phyloP scores from a whole-genome alignment of 306 rosid species.

The Dalbergia cultrata region DNA sequence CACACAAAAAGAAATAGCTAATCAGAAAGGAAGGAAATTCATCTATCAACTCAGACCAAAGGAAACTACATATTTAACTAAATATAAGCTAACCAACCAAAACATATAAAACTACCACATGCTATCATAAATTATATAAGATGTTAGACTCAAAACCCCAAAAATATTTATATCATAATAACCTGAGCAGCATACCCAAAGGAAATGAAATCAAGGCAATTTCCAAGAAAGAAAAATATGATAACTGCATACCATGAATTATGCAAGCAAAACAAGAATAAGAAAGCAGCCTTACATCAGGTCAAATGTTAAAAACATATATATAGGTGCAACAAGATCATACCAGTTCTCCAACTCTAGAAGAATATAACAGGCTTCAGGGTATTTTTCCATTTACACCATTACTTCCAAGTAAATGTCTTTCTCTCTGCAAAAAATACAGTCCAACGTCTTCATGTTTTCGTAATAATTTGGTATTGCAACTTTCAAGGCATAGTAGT shows the following conservation, averaged over 20 bases:
- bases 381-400: constrained; percentile 71
- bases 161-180: constrained; percentile 25
- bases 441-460: no score
- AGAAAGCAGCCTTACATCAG: constrained; percentile 25
- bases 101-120: no score
- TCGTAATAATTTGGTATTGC: no score
- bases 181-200: constrained; percentile 99
- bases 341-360: constrained; percentile 96
- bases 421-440: no score
- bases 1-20: no score
- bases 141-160: constrained; percentile 12
- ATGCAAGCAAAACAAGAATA: constrained; percentile 20
- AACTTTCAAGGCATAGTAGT: no score
- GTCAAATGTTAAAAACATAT: no score
- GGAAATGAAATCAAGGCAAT: no score
- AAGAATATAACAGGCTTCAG: constrained; percentile 80
- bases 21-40: no score
- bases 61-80: not conserved
- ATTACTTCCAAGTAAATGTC: constrained; percentile 72
- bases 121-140: constrained; percentile 18
- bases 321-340: constrained; percentile 40
- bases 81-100: constrained; percentile 1
- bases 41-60: constrained; percentile 1
- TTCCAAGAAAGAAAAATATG: no score
- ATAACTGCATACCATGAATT: constrained; percentile 65